Percentiles rank a stretch among this genome's conserved stretches.
phyloP scores from a whole-genome alignment of 177 flowering plant species.

The Vitis hybrid region DNA sequence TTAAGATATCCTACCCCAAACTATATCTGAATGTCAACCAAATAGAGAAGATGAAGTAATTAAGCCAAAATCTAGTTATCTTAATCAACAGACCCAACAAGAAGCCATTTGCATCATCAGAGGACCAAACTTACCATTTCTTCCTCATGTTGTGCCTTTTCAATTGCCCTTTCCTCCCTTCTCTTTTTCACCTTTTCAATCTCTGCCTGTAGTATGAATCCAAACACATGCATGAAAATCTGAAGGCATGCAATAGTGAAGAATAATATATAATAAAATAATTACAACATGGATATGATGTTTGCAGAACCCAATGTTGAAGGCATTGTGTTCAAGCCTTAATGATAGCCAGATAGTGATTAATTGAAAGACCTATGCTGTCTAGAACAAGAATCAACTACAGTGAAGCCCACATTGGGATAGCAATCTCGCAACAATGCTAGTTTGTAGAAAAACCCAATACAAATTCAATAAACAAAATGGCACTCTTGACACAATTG shows the following conservation, averaged over 20 bases:
- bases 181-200: constrained; percentile 96
- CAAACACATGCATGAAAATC: neutral
- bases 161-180: constrained; percentile 95
- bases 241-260: neutral
- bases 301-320: neutral
- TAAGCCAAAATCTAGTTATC: neutral
- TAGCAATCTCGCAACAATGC: no score
- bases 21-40: neutral
- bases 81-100: constrained; percentile 4
- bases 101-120: neutral
- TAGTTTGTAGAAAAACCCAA: no score
- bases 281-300: neutral
- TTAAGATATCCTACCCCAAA: constrained; percentile 1
- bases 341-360: no score
- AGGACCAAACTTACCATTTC: constrained; percentile 71
- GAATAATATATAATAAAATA: neutral
- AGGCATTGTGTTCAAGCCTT: no score
- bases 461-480: no score
- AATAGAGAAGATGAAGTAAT: constrained; percentile 1
- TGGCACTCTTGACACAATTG: no score
- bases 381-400: no score
- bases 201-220: constrained; percentile 67
- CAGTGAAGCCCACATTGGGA: no score
- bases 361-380: no score
- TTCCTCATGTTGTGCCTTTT: constrained; percentile 92